Conservation (phyloP, 2,329 filamentous ascomycete genomes). For the Fusarium bactridioides region DNA sequence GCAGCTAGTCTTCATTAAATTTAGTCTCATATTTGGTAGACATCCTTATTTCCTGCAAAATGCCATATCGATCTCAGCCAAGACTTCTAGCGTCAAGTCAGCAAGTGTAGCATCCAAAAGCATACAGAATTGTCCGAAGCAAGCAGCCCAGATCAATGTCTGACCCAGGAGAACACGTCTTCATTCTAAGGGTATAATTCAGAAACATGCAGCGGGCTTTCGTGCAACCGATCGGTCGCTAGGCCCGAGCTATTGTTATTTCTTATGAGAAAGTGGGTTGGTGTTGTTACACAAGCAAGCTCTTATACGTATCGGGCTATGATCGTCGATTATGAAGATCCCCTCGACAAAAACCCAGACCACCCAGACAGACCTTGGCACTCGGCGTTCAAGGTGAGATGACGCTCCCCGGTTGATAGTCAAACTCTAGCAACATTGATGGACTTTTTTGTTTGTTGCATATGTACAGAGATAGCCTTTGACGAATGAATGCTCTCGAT, state of each 20-base stretch:
- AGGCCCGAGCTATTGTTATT: conserved; percentile 3
- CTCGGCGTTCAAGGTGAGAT: not conserved
- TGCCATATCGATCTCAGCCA: conserved; percentile 1
- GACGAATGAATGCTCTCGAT: not conserved
- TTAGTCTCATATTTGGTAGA: conserved; percentile 14
- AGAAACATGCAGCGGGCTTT: conserved; percentile 19
- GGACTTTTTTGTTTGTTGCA: not conserved
- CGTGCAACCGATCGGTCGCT: not conserved
- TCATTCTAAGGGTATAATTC: not conserved
- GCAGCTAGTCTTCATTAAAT: conserved; percentile 11
- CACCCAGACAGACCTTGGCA: not conserved
- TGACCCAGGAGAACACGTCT: not conserved
- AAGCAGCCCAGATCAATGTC: conserved; percentile 2
- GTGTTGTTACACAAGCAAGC: conserved; percentile 29
- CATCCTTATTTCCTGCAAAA: conserved; percentile 14
- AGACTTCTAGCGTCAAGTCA: conserved; percentile 1
- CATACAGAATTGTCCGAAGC: not conserved
- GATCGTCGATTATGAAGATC: conserved; percentile 23
- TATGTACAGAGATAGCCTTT: not conserved
- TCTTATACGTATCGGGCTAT: conserved; percentile 11
- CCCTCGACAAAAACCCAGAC: conserved; percentile 1
- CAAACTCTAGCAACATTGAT: not conserved
- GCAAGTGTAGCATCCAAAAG: not conserved
- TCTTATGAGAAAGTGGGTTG: not conserved
- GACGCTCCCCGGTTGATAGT: not conserved